These are phyloP conservation scores for Cladophialophora yegresii DNA, from an alignment of 2,329 filamentous ascomycete genomes.

Conservation along the genomic window DNA sequence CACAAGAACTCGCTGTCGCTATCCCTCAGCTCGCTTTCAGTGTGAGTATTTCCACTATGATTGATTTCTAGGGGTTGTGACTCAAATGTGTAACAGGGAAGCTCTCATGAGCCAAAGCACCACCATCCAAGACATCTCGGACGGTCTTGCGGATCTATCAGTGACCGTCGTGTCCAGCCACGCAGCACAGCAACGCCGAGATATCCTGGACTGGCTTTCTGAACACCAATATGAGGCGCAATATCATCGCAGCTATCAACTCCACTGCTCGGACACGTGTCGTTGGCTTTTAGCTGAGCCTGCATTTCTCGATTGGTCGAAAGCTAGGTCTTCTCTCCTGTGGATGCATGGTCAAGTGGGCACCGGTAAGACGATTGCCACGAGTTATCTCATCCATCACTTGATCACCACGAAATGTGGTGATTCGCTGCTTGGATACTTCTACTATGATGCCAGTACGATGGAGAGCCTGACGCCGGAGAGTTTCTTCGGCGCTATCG, in stretches of 20 bases:
- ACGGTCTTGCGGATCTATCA: conserved; percentile 16
- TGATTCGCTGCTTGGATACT: conserved; percentile 19
- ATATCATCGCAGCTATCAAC: conserved; percentile 21
- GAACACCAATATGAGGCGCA: conserved; percentile 28
- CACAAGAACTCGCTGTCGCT: conserved; percentile 28
- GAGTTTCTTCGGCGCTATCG: conserved; percentile 29
- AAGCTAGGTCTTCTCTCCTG: conserved; percentile 21
- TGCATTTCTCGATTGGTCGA: conserved; percentile 22
- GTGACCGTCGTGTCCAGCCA: conserved; percentile 19
- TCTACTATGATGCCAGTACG: conserved; percentile 32
- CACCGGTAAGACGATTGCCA: conserved; percentile 28
- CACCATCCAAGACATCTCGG: conserved; percentile 18
- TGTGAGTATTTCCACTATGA: conserved; percentile 14
- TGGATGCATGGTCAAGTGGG: conserved; percentile 30
- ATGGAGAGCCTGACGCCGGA: conserved; percentile 27
- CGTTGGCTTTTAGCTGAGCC: conserved; percentile 23
- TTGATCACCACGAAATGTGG: conserved; percentile 3
- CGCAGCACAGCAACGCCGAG: conserved; percentile 17
- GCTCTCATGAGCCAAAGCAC: conserved; percentile 20
- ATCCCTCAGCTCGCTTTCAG: conserved; percentile 20
- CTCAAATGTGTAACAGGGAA: conserved; percentile 20
- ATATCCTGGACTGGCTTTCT: conserved; percentile 27
- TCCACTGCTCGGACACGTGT: conserved; percentile 27
- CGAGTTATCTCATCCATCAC: conserved; percentile 27
- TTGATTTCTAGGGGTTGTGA: neutral